A percentile compares a stretch with the other conserved stretches of the same genome.
phyloP scores from a whole-genome alignment of 2,329 filamentous ascomycete genomes.

The Macrophomina tecta region DNA sequence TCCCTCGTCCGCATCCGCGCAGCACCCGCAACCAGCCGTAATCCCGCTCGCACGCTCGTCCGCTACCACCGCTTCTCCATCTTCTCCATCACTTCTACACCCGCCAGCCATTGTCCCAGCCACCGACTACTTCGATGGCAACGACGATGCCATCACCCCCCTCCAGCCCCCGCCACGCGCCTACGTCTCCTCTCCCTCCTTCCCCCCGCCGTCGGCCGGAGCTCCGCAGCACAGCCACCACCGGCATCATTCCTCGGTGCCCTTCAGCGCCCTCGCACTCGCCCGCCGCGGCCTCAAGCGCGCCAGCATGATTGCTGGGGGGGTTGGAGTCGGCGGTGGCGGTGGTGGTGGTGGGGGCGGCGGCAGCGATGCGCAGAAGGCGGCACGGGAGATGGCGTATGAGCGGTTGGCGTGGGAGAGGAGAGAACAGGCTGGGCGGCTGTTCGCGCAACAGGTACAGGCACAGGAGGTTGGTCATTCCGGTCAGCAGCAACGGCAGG shows the following conservation, averaged over 20 bases:
- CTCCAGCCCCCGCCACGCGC: background rate
- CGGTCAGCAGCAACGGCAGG: background rate
- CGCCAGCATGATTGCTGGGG: constrained; percentile 27
- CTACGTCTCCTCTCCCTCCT: background rate
- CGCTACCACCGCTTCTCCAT: no score
- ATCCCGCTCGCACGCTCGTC: no score
- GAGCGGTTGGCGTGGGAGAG: constrained; percentile 48
- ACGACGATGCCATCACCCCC: background rate
- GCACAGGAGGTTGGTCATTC: no score
- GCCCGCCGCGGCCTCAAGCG: constrained; percentile 29
- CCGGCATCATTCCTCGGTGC: background rate
- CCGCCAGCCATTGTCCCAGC: background rate
- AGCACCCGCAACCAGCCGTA: no score
- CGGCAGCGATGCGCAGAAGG: constrained; percentile 41
- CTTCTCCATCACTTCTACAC: no score
- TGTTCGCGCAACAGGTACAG: background rate
- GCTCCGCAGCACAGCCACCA: background rate
- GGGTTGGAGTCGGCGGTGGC: no score
- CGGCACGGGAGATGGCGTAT: constrained; percentile 45
- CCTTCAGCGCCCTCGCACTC: background rate
- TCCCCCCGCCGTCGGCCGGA: background rate
- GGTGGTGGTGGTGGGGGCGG: constrained; percentile 33
- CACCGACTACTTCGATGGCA: background rate
- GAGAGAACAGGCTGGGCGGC: constrained; percentile 31
- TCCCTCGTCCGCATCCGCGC: no score